Percentiles rank a stretch among this genome's conserved stretches.
Conservation (phyloP, 2,329 filamentous ascomycete genomes). For the Fusarium sp. region DNA sequence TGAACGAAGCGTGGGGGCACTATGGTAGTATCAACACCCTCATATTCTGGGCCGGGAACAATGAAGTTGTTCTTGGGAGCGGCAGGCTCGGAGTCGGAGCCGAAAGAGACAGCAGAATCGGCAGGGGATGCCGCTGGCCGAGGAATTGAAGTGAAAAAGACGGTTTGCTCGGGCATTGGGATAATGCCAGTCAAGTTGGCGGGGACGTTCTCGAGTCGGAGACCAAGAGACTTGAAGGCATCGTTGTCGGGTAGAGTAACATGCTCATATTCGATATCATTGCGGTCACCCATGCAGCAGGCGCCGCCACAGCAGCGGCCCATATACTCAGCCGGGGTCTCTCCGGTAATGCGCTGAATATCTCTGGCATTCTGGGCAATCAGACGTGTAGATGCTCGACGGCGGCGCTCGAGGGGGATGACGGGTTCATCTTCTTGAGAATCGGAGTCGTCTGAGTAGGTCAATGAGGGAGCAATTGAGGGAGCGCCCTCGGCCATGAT, state of each 20-base stretch:
- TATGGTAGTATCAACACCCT: constrained; percentile 65
- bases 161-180: constrained; percentile 78
- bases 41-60: constrained; percentile 51
- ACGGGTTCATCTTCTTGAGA: constrained; percentile 64
- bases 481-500: constrained; percentile 60
- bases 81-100: constrained; percentile 47
- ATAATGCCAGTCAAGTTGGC: constrained; percentile 76
- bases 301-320: constrained; percentile 72
- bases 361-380: constrained; percentile 72
- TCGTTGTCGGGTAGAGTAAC: constrained; percentile 78
- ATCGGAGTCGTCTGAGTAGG: constrained; percentile 71
- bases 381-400: constrained; percentile 76
- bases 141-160: constrained; percentile 73
- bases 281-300: constrained; percentile 66
- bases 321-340: constrained; percentile 70
- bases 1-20: constrained; percentile 92
- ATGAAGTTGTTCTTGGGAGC: constrained; percentile 32
- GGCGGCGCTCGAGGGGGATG: constrained; percentile 57
- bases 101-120: constrained; percentile 62
- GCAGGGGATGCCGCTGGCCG: constrained; percentile 52
- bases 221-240: constrained; percentile 81
- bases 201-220: constrained; percentile 81
- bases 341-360: constrained; percentile 71
- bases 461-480: constrained; percentile 69
- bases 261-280: constrained; percentile 62